Evolutionary conservation across 2,329 filamentous ascomycete species (phyloP), one percentile per base, ranked within the genome.

Genomic region (Penicillium sp.): DNA sequence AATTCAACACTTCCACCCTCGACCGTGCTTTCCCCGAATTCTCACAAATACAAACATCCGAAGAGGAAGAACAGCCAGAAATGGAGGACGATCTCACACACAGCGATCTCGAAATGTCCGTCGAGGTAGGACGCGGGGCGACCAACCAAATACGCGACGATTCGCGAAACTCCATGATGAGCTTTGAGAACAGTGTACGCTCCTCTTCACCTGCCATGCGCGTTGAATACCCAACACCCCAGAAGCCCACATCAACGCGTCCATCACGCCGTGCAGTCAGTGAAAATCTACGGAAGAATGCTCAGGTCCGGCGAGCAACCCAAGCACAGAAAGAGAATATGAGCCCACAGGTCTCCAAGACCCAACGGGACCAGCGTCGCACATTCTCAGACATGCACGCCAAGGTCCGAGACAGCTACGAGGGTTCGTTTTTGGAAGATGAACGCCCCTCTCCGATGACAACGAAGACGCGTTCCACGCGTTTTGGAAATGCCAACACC

Each of bases 381-480:
- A 77, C 80, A 2, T 72, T 84, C 10, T 80, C 81, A n/a, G 80
- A 85, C 45, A 76, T 82, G 61, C 80, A 86, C 56, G 79, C 80
- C 1, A 80, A 77, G 62, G 74, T 81, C 3, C 77, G 77, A 5
- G 74, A 77, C 24, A 79, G 80, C 44, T 80, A 84, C 42, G 79
- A 81, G 42, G 78, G 77, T 18, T 81, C 81, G 5, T 72, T 77
- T 39, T 68, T 81, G 45, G 75, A 75, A 55, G 77, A 83, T 39
- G 79, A 82, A 45, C 73, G 79, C 29, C 79, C 80, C 18, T 69
- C 75, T 2, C 74, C 70, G 8, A 56, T 75, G 31, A 71, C 72
- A 6, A 69, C 72, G 24, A 76, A 74, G 45, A 74, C 79, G 49
- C 76, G 76, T 50, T 81, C 78, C 59, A 84, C 83, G 39, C 82